These are phyloP conservation scores for Porodaedalea pini DNA, from an alignment of 1,284 basidiomycete genomes.

Conservation along the genomic window DNA sequence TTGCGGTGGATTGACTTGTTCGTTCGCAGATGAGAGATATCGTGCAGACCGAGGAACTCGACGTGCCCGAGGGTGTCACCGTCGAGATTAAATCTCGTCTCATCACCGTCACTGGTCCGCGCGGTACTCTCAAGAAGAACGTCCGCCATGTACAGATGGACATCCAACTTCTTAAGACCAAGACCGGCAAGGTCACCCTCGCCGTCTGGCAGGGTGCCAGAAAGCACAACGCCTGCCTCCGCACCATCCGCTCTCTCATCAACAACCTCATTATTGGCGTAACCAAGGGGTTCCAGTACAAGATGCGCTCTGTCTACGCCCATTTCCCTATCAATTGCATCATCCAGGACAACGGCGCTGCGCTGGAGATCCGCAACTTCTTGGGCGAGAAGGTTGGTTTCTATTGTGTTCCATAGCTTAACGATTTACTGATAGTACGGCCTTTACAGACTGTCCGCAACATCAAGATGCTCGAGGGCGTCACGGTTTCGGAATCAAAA, in stretches of 20 bases:
- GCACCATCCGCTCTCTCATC: slow-evolving; percentile 93
- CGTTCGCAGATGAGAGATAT: slow-evolving; percentile 79
- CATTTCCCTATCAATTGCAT: slow-evolving; percentile 99
- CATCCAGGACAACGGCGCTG: slow-evolving; percentile 76
- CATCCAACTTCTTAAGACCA: slow-evolving; percentile 77
- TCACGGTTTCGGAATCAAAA: slow-evolving; percentile 87
- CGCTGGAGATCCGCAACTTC: slow-evolving; percentile 98
- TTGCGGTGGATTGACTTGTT: slow-evolving; percentile 14
- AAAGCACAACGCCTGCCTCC: slow-evolving; percentile 98
- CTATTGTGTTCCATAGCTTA: not conserved
- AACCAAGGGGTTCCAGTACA: slow-evolving; percentile 99
- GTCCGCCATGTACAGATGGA: slow-evolving; percentile 97
- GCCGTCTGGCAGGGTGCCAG: slow-evolving; percentile 97
- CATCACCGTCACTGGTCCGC: slow-evolving; percentile 86
- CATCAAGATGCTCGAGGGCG: slow-evolving; percentile 90
- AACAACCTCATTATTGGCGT: slow-evolving; percentile 98
- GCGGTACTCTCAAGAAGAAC: slow-evolving; percentile 87
- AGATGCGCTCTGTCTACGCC: slow-evolving; percentile 99
- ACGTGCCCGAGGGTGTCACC: slow-evolving; percentile 82
- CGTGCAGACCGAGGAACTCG: slow-evolving; percentile 91
- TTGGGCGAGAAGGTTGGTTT: slow-evolving; percentile 83
- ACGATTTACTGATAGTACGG: slow-evolving; percentile 1
- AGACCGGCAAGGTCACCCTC: slow-evolving; percentile 79
- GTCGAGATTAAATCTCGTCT: slow-evolving; percentile 85
- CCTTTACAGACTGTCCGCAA: slow-evolving; percentile 77